Base-by-base conservation (phyloP, 2,329 filamentous ascomycete genomes). In the Diplocarpon rosae region DNA sequence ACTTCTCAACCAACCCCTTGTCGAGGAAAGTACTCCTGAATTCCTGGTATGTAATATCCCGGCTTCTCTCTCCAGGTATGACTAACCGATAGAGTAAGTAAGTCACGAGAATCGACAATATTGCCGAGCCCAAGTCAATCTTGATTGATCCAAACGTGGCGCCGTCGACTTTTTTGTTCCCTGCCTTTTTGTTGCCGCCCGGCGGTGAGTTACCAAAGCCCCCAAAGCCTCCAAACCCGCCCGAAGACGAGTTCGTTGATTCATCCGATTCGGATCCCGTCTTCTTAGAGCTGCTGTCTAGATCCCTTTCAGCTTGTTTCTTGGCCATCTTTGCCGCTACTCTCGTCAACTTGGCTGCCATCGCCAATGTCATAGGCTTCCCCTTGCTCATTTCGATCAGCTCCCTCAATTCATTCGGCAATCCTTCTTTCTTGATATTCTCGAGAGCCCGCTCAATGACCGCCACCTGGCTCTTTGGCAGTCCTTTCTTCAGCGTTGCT, bases 11-110 rank as follows among this genome's bases (percentile, higher is more conserved):
- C 17, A 98, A 73, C 7, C 92, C 92, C 71, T 94, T 95, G 66
- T 95, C 88, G 49, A 98, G 72, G 71, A 95, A 96, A 28, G 87
- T 92, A 56, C 79, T 89, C 51, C 85, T 75, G 67, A 98, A 86
- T 67, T 98, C 92, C 66, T 98, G 89, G 86, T 88, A 98, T 44
- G 92, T 96, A 47, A 98, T 95, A 62, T 98, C 90, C 59, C 79
- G 72, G 44, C 69, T 71, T 50, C 71, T 73, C 51, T 84, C 80
- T 15, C 74, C 73, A 3, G 80, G 80, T 47, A 86, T 73, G 45
- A 90, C 67, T 52, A 75, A 70, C 45, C 73, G 69, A 63, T 78
- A 82, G 38, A 80, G 61, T 44, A 83, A 68, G 59, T 79, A 84
- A 10, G 76, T 67, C 29, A 80, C 64, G 54, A 85, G 72, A 14